Conservation (phyloP, 208 protist genomes). For the Trypanosoma boissoni region DNA sequence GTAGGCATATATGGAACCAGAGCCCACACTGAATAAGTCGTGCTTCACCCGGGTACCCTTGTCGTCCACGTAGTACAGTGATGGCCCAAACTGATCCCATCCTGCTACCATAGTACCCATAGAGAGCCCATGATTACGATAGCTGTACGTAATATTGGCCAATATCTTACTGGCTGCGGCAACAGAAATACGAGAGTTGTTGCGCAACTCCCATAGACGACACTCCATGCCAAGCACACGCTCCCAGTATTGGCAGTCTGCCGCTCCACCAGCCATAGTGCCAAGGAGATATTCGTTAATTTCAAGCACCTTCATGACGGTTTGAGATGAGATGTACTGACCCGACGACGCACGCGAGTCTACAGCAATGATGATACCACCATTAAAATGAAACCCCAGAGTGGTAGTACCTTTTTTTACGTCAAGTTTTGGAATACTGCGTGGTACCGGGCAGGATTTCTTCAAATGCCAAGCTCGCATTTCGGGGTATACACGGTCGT, state of each 20-base stretch:
- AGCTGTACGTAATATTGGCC: conserved; percentile 98
- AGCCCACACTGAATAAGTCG: conserved; percentile 98
- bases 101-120: conserved; percentile 99
- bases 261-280: conserved; percentile 99
- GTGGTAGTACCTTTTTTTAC: conserved; percentile 99
- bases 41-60: conserved; percentile 98
- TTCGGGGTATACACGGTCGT: conserved; percentile 52
- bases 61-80: conserved; percentile 99
- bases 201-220: conserved; percentile 93
- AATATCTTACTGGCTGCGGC: conserved; percentile 99
- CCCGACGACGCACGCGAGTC: conserved; percentile 99
- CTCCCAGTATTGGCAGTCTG: conserved; percentile 99
- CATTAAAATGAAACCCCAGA: conserved; percentile 97
- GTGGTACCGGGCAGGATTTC: conserved; percentile 74
- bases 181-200: conserved; percentile 97
- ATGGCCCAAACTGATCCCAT: conserved; percentile 96
- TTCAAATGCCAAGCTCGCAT: conserved; percentile 74
- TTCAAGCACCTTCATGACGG: conserved; percentile 99
- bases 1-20: conserved; percentile 99
- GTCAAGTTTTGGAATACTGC: conserved; percentile 78
- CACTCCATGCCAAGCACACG: conserved; percentile 95
- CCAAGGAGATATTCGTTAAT: conserved; percentile 99
- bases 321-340: conserved; percentile 98
- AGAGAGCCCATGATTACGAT: conserved; percentile 96
- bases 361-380: conserved; percentile 98